These are phyloP conservation scores for Anethum foeniculum DNA, from an alignment of 140 eudicot genomes.

Conservation along the genomic window DNA sequence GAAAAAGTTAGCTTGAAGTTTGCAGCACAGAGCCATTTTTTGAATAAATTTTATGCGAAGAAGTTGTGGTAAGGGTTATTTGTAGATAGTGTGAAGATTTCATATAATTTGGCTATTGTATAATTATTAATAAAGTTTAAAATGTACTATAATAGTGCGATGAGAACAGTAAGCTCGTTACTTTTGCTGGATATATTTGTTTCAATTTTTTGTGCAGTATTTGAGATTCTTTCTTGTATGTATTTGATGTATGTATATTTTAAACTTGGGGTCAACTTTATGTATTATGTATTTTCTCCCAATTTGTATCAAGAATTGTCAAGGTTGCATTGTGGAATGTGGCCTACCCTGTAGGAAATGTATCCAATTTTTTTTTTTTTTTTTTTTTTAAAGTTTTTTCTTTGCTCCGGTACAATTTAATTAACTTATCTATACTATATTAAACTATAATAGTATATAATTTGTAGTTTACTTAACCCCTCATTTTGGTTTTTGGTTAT, in stretches of 20 bases:
- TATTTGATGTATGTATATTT: background rate
- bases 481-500: too few relatives aligned
- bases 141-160: background rate
- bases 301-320: background rate
- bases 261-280: background rate
- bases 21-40: constrained; percentile 2
- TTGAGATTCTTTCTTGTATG: constrained; percentile 2
- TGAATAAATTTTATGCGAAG: background rate
- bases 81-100: background rate
- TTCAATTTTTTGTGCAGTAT: background rate
- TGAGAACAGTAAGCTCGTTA: background rate
- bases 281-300: background rate
- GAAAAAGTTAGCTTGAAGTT: background rate
- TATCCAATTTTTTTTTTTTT: too few relatives aligned
- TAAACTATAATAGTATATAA: too few relatives aligned
- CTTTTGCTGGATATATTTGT: background rate
- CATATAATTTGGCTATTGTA: background rate
- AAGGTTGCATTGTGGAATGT: background rate
- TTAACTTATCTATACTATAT: too few relatives aligned
- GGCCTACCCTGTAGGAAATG: too few relatives aligned
- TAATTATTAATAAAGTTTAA: constrained; percentile 7
- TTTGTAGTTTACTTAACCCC: too few relatives aligned
- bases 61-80: background rate
- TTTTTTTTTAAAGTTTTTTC: too few relatives aligned
- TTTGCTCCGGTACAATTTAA: too few relatives aligned